These are phyloP conservation scores for Lepidopterella palustris DNA, from an alignment of 495 filamentous ascomycete species.

Conservation along the genomic window DNA sequence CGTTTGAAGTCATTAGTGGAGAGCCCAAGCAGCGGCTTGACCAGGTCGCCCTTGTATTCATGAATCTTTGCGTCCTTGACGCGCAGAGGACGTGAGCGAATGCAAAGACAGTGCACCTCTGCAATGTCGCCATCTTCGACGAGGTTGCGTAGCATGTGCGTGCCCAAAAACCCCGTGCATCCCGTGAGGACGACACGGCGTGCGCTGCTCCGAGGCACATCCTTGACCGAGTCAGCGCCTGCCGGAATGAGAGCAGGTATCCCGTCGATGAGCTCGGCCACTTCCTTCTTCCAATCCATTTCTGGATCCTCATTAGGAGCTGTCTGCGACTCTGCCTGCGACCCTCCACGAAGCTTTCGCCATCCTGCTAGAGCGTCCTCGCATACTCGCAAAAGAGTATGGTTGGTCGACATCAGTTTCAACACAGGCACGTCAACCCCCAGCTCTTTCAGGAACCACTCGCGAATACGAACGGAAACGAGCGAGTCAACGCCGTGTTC, in stretches of 20 bases:
- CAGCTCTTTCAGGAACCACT: constrained; percentile 4
- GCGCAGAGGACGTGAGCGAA: neutral
- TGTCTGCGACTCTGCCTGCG: too few relatives aligned
- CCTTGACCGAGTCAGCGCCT: neutral
- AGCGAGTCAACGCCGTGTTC: constrained; percentile 5
- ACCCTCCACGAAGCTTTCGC: neutral
- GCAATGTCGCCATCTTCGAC: neutral
- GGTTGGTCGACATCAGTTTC: neutral
- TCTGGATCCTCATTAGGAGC: too few relatives aligned
- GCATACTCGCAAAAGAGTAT: neutral
- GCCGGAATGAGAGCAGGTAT: neutral
- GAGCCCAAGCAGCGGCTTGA: neutral
- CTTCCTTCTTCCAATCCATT: too few relatives aligned
- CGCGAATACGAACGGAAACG: neutral
- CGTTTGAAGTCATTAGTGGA: neutral
- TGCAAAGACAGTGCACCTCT: neutral
- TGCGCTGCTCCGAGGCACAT: neutral
- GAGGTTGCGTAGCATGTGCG: neutral
- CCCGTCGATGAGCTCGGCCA: neutral
- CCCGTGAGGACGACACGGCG: neutral
- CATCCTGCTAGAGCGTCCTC: neutral
- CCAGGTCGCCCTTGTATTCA: neutral
- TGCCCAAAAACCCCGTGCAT: neutral
- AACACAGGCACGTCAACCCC: neutral
- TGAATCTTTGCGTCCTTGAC: neutral